Evolutionary conservation across 805 yeast species (phyloP).

Genomic region (Metschnikowia dekortorum): DNA sequence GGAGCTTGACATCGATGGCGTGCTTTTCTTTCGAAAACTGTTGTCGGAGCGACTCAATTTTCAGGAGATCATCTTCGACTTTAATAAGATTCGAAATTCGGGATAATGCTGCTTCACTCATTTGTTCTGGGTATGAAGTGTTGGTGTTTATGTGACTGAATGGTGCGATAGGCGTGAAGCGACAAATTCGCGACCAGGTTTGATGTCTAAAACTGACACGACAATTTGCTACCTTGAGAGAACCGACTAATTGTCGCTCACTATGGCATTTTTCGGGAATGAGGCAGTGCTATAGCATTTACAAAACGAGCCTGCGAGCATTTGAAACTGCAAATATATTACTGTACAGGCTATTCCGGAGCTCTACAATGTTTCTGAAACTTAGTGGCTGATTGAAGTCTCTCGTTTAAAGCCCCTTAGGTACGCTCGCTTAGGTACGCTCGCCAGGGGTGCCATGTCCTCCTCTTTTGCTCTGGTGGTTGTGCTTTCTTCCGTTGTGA

Average conservation of each 20-base stretch:
- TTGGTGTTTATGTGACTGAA: neutral
- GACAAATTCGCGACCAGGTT: neutral
- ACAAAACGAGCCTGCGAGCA: neutral
- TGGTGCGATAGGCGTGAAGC: neutral
- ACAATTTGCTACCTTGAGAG: neutral
- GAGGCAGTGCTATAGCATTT: too few relatives aligned
- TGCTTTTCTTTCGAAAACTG: constrained; percentile 67
- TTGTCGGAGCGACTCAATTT: constrained; percentile 47
- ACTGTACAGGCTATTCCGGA: neutral
- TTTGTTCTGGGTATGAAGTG: constrained; percentile 6
- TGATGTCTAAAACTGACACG: neutral
- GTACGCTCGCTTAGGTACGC: constrained; percentile 1
- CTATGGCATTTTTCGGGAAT: too few relatives aligned
- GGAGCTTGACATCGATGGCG: constrained; percentile 69
- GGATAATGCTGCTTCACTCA: constrained; percentile 40
- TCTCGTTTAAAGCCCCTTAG: neutral
- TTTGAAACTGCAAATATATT: neutral
- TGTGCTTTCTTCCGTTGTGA: constrained; percentile 12
- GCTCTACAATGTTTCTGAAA: neutral
- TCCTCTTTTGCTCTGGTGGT: constrained; percentile 10
- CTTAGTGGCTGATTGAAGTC: neutral
- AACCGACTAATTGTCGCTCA: neutral
- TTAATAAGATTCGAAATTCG: constrained; percentile 37
- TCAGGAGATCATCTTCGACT: constrained; percentile 51
- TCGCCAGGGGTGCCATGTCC: constrained; percentile 1